Percentiles rank a stretch among this genome's conserved stretches.
phyloP scores from a whole-genome alignment of 1,139 yeast genomes.

The Suhomyces coccinellae region DNA sequence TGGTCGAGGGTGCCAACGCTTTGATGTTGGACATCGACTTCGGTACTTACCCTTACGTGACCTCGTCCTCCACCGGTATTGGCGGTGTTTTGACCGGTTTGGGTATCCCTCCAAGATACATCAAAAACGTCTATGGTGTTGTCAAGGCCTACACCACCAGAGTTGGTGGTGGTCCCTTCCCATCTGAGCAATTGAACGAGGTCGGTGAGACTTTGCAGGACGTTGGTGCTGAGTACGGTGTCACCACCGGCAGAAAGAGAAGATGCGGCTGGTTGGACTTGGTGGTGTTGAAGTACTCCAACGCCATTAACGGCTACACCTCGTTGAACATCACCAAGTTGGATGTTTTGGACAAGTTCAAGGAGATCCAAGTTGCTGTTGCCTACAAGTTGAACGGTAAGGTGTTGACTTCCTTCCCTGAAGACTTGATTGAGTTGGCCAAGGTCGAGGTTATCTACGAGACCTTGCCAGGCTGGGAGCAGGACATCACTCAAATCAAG shows the following conservation, averaged over 20 bases:
- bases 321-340: conserved; percentile 90
- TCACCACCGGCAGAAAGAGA: conserved; percentile 98
- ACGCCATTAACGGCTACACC: conserved; percentile 91
- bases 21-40: conserved; percentile 96
- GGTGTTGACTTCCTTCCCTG: conserved; percentile 81
- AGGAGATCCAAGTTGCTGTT: conserved; percentile 84
- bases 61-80: conserved; percentile 92
- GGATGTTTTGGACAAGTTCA: conserved; percentile 88
- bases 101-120: conserved; percentile 86
- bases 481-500: conserved; percentile 72
- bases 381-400: conserved; percentile 79
- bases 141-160: conserved; percentile 98
- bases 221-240: conserved; percentile 96
- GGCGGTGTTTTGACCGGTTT: conserved; percentile 98
- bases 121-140: conserved; percentile 85
- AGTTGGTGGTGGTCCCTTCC: conserved; percentile 99
- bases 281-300: conserved; percentile 89
- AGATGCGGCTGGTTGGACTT: conserved; percentile 99
- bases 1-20: conserved; percentile 98
- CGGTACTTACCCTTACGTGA: conserved; percentile 97
- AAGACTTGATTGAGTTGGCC: conserved; percentile 76
- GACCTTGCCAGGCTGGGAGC: conserved; percentile 93
- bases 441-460: conserved; percentile 89
- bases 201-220: conserved; percentile 85
- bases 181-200: conserved; percentile 90